A percentile compares a stretch with the other conserved stretches of the same genome.
Conservation (phyloP, 2,329 filamentous ascomycete genomes). For the Hypoxylon sp. region DNA sequence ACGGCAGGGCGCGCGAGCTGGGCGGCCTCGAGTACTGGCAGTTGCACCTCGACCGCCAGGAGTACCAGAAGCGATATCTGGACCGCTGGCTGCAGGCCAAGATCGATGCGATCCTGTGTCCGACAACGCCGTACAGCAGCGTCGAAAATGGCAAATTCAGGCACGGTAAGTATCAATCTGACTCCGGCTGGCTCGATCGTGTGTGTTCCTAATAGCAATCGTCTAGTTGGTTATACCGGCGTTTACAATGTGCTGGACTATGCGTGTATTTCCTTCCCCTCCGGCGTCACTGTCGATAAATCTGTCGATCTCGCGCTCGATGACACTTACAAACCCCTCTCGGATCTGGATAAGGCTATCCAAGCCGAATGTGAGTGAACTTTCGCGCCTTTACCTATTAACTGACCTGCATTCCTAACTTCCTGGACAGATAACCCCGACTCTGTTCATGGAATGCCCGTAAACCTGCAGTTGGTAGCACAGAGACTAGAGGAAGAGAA, state of each 20-base stretch:
- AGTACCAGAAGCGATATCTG: slow-evolving; percentile 61
- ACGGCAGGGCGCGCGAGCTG: slow-evolving; percentile 53
- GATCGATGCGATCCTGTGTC: slow-evolving; percentile 73
- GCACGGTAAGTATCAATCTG: slow-evolving; percentile 54
- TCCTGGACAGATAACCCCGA: slow-evolving; percentile 54
- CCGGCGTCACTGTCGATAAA: slow-evolving; percentile 57
- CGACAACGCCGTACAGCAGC: slow-evolving; percentile 61
- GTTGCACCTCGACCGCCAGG: slow-evolving; percentile 60
- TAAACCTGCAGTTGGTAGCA: slow-evolving; percentile 60
- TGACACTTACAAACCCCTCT: slow-evolving; percentile 52
- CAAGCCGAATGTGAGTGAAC: slow-evolving; percentile 59
- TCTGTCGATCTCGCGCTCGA: slow-evolving; percentile 52
- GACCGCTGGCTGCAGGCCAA: slow-evolving; percentile 60
- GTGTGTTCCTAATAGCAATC: neutral
- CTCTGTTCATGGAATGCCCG: slow-evolving; percentile 57
- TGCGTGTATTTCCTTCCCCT: slow-evolving; percentile 61
- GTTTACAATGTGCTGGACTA: slow-evolving; percentile 65
- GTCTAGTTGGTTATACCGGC: slow-evolving; percentile 62
- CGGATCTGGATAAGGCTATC: slow-evolving; percentile 54
- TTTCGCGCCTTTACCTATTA: neutral
- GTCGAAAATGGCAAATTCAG: slow-evolving; percentile 59
- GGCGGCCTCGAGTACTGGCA: slow-evolving; percentile 62
- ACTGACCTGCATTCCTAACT: neutral
- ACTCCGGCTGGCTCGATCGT: neutral
- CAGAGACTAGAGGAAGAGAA: slow-evolving; percentile 52